Evolutionary conservation across 192 early-diverging fungal species (phyloP).

Genomic region (Paraglomus occultum): DNA sequence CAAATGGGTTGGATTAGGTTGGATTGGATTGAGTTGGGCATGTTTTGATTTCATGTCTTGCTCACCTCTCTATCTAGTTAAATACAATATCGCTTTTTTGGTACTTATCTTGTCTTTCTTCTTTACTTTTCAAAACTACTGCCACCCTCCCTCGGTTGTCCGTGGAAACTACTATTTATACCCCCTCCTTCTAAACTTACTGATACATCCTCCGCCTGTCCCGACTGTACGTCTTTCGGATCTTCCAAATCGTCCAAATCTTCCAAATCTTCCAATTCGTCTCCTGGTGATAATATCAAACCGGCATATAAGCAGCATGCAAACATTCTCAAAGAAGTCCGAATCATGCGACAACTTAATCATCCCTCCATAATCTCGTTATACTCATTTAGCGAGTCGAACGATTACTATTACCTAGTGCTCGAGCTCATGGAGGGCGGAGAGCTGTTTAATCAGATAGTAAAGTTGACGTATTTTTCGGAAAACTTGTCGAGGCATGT

Average conservation of each 20-base stretch:
- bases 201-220: too few species aligned
- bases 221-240: background rate
- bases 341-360: constrained; percentile 76
- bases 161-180: too few species aligned
- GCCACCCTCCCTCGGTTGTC: too few species aligned
- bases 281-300: background rate
- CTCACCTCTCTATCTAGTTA: background rate
- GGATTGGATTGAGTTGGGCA: background rate
- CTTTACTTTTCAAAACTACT: too few species aligned
- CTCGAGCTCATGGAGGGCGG: constrained; percentile 86
- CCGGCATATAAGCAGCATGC: constrained; percentile 47
- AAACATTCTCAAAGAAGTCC: constrained; percentile 85
- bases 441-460: constrained; percentile 87
- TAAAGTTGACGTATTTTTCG: constrained; percentile 77
- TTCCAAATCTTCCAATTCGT: too few species aligned
- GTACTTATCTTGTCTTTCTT: background rate
- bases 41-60: background rate
- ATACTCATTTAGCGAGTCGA: constrained; percentile 73
- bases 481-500: constrained; percentile 78
- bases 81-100: constrained; percentile 10
- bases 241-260: background rate
- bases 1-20: background rate
- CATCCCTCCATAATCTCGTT: constrained; percentile 78
- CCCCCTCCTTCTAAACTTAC: too few species aligned
- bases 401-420: constrained; percentile 72